Percentiles rank a stretch among this genome's conserved stretches.
Evolutionary conservation across 257 asterid species (phyloP).

Genomic region (Echium plantagineum): DNA sequence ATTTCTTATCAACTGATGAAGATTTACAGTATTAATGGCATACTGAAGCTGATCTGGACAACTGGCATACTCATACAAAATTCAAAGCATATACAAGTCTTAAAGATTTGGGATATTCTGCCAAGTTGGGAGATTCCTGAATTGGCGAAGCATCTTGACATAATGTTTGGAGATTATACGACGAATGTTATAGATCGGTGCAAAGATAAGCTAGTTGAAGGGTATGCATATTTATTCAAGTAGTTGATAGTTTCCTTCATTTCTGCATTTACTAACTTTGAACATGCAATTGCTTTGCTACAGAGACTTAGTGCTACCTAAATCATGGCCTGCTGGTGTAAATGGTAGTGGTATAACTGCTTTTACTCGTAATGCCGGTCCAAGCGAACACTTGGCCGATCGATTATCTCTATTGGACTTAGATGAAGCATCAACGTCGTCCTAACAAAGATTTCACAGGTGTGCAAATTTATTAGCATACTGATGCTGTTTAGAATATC

Average conservation of each 20-base stretch:
- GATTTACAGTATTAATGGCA: neutral
- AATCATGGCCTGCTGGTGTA: constrained; percentile 13
- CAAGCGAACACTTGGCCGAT: neutral
- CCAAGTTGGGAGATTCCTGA: neutral
- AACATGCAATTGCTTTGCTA: constrained; percentile 3
- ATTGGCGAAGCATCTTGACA: neutral
- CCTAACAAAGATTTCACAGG: neutral
- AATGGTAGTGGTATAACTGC: too few species aligned
- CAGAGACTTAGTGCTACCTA: constrained; percentile 19
- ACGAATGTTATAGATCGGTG: neutral
- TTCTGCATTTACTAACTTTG: constrained; percentile 28
- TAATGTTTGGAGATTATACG: neutral
- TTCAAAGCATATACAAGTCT: neutral
- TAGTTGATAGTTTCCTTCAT: constrained; percentile 19
- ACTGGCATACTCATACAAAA: neutral
- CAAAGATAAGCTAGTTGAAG: neutral
- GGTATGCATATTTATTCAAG: neutral
- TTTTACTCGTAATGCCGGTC: neutral
- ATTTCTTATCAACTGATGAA: constrained; percentile 2
- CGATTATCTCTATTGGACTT: neutral
- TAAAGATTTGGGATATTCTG: constrained; percentile 1
- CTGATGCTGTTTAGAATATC: too few species aligned
- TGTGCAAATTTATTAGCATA: neutral
- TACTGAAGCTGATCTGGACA: neutral
- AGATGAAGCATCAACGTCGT: neutral